Percentiles rank a stretch among this genome's conserved stretches.
Conservation (phyloP, 345 rosid genomes). For the Moringa oleifera region DNA sequence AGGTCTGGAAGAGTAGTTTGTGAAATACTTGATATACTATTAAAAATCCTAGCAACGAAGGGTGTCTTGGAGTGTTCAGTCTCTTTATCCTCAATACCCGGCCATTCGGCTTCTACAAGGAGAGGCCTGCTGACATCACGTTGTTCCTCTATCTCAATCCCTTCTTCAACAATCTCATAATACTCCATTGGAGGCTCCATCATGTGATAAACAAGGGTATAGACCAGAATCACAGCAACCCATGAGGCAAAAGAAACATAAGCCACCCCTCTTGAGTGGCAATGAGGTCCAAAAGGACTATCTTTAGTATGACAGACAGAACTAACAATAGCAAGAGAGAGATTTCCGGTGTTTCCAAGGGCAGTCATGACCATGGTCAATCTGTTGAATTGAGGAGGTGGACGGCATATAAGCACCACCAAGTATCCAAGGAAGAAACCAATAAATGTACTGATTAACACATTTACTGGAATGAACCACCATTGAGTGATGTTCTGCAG, state of each 20-base stretch:
- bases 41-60: slow-evolving; percentile 64
- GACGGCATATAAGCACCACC: slow-evolving; percentile 73
- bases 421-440: slow-evolving; percentile 65
- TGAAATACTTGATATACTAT: slow-evolving; percentile 44
- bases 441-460: slow-evolving; percentile 54
- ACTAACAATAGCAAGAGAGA: slow-evolving; percentile 72
- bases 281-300: slow-evolving; percentile 60
- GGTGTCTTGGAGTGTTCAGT: slow-evolving; percentile 82
- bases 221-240: slow-evolving; percentile 95
- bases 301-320: slow-evolving; percentile 68
- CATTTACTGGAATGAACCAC: slow-evolving; percentile 97
- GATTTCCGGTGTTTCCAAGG: slow-evolving; percentile 90
- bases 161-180: slow-evolving; percentile 78
- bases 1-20: slow-evolving; percentile 48
- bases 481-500: slow-evolving; percentile 43
- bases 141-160: slow-evolving; percentile 46
- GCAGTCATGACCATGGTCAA: slow-evolving; percentile 87
- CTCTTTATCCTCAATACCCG: slow-evolving; percentile 90
- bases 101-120: slow-evolving; percentile 93
- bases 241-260: slow-evolving; percentile 88
- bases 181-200: slow-evolving; percentile 91
- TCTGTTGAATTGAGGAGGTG: slow-evolving; percentile 71
- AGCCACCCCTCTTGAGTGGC: slow-evolving; percentile 74
- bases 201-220: slow-evolving; percentile 96
- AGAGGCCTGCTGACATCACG: slow-evolving; percentile 60